Conservation (phyloP, 2,329 filamentous ascomycete species). For the Cladosporium austrohemisphaericum region DNA sequence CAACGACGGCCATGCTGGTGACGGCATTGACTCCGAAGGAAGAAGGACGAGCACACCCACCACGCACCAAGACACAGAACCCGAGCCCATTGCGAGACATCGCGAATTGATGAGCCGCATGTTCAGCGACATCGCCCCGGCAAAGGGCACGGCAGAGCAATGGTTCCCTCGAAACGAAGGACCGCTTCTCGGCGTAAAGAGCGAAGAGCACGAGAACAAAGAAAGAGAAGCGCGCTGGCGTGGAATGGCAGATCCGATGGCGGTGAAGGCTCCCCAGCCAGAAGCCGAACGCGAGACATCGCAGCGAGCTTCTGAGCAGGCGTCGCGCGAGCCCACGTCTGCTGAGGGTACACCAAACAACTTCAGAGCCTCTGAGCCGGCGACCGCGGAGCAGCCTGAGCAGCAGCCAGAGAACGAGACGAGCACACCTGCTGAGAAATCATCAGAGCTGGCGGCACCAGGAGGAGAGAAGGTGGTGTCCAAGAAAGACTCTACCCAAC, state of each 20-base stretch:
- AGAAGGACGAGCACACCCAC: constrained; percentile 4
- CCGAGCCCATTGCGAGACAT: constrained; percentile 17
- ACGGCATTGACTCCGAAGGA: background rate
- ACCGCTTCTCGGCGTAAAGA: constrained; percentile 3
- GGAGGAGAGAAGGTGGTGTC: too few relatives aligned
- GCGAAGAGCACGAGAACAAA: constrained; percentile 9
- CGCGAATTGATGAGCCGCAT: constrained; percentile 31
- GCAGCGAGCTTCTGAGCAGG: constrained; percentile 1
- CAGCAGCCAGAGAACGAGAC: too few relatives aligned
- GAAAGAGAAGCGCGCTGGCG: constrained; percentile 12
- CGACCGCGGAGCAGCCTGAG: too few relatives aligned
- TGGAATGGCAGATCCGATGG: constrained; percentile 2
- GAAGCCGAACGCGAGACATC: background rate
- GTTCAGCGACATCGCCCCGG: constrained; percentile 17
- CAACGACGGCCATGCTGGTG: background rate
- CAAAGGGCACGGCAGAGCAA: constrained; percentile 9
- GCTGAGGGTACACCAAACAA: too few relatives aligned
- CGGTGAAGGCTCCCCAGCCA: background rate
- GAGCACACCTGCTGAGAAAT: too few relatives aligned
- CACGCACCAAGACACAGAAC: constrained; percentile 5
- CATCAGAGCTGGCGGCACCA: too few relatives aligned
- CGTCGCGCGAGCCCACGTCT: background rate
- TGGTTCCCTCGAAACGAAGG: constrained; percentile 13
- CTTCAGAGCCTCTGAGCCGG: background rate
- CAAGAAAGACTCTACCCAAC: too few relatives aligned